Base-by-base conservation (phyloP, 345 rosid genomes). In the Populus alba region DNA sequence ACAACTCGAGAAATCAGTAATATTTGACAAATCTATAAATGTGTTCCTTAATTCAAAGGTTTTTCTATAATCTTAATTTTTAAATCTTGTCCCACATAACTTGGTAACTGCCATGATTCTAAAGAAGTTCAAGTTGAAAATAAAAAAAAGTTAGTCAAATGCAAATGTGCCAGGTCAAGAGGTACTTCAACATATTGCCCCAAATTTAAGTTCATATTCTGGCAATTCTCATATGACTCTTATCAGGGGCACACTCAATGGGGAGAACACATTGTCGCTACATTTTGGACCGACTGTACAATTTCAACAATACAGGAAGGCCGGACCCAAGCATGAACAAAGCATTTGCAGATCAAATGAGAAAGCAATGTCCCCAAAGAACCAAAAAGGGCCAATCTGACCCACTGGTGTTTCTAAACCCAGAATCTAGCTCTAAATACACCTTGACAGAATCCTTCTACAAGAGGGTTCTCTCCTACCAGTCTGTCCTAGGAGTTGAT, bases 401-500 rank as follows among this genome's bases (percentile, higher is more conserved):
- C 77, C 93, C 92, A 1, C 80, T 83, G 31, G 91, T 87, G 25
- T 87, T 73, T 75, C 90, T 93, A 25, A 90, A 92, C 86, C 92
- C 92, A 27, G 83, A 80, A 43, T 77, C 91, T 16, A 87, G 89
- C n/a, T 74, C 89, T 68, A 75, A 29, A 75, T 82, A 89, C 87
- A 83, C 20, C 27, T 90, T 93, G 85, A 78, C 76, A 33, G 75
- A 66, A 67, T 83, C 93, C 62, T 92, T 27, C 88, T 90, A 86
- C 92, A 74, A 88, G 16, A 78, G 92, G 62, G 80, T 85, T 49
- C 73, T 80, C 57, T 70, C 87, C 68, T 75, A 76, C n/a, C 74
- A 86, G 65, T 81, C 89, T 47, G 93, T 87, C 53, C 88, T 95
- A 6, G 92, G 84, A 76, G 83, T 91, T 66, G 95, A 95, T 79